Evolutionary conservation across 495 filamentous ascomycete species (phyloP).

Genomic region (Aspergillus coremiiformis): DNA sequence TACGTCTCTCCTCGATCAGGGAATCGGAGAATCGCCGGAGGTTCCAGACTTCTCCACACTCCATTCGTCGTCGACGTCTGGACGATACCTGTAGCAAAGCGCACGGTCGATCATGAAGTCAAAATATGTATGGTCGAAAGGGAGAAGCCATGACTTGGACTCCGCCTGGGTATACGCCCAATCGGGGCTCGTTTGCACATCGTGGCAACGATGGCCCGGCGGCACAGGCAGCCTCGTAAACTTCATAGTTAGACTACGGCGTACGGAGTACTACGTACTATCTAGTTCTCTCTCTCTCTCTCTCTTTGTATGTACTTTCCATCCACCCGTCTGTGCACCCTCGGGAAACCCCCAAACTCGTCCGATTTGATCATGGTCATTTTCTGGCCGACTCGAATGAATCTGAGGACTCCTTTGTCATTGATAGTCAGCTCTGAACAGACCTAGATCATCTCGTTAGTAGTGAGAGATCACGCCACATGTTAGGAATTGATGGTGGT

Average conservation of each 20-base stretch:
- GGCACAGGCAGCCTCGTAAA: slow-evolving; percentile 8
- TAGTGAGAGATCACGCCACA: no score
- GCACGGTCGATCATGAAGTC: background rate
- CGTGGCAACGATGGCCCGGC: slow-evolving; percentile 8
- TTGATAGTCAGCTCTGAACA: no score
- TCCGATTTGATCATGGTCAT: slow-evolving; percentile 1
- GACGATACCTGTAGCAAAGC: no score
- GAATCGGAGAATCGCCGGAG: background rate
- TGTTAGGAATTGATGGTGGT: no score
- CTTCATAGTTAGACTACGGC: slow-evolving; percentile 12
- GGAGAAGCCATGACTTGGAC: slow-evolving; percentile 12
- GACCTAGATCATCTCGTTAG: no score
- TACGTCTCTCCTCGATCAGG: background rate
- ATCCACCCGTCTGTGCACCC: background rate
- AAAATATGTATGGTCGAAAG: slow-evolving; percentile 7
- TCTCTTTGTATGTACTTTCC: background rate
- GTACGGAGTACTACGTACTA: no score
- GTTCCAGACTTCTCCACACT: background rate
- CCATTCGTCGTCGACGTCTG: no score
- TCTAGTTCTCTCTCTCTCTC: background rate
- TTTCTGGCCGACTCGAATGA: no score
- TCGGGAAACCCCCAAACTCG: background rate
- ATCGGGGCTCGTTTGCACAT: slow-evolving; percentile 6
- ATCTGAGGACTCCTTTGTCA: no score
- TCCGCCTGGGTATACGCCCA: background rate